A percentile compares a stretch with the other conserved stretches of the same genome.
phyloP scores from a whole-genome alignment of 495 filamentous ascomycete species.

The Penicillium daleae region DNA sequence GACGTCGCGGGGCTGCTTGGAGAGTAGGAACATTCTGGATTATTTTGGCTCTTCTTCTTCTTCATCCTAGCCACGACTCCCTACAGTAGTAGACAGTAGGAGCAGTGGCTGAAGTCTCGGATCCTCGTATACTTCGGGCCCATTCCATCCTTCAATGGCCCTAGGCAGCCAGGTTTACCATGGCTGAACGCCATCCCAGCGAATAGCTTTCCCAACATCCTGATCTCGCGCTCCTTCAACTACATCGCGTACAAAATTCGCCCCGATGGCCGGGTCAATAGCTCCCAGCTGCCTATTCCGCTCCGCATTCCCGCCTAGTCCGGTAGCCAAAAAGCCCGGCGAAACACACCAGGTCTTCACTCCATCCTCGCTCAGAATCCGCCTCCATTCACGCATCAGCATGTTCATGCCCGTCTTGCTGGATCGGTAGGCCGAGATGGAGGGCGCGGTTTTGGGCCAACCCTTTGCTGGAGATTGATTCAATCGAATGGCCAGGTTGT shows the following conservation, averaged over 20 bases:
- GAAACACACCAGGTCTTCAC: slow-evolving; percentile 61
- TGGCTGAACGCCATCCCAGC: slow-evolving; percentile 29
- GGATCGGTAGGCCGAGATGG: slow-evolving; percentile 49
- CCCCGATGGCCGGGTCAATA: not conserved
- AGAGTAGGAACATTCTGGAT: not conserved
- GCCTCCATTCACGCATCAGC: slow-evolving; percentile 63
- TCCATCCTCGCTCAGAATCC: slow-evolving; percentile 43
- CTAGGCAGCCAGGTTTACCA: slow-evolving; percentile 46
- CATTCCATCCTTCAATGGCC: slow-evolving; percentile 38
- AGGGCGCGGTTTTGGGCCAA: not conserved
- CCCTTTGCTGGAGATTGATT: not conserved
- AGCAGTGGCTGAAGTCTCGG: not conserved
- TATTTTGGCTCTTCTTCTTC: too few relatives aligned
- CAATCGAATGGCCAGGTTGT: not conserved
- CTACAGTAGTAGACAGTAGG: too few relatives aligned
- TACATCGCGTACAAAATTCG: not conserved
- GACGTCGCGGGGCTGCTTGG: slow-evolving; percentile 13
- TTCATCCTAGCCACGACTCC: too few relatives aligned
- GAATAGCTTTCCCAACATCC: slow-evolving; percentile 1
- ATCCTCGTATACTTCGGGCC: not conserved
- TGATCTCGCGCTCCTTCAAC: slow-evolving; percentile 37
- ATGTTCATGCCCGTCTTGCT: slow-evolving; percentile 67
- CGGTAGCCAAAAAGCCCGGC: slow-evolving; percentile 48
- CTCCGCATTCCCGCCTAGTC: slow-evolving; percentile 24
- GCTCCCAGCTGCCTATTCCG: slow-evolving; percentile 15